Percentiles rank a stretch among this genome's conserved stretches.
Evolutionary conservation across 176 grass and related monocot genomes (phyloP).

Genomic region (Coix lacrymajobi): DNA sequence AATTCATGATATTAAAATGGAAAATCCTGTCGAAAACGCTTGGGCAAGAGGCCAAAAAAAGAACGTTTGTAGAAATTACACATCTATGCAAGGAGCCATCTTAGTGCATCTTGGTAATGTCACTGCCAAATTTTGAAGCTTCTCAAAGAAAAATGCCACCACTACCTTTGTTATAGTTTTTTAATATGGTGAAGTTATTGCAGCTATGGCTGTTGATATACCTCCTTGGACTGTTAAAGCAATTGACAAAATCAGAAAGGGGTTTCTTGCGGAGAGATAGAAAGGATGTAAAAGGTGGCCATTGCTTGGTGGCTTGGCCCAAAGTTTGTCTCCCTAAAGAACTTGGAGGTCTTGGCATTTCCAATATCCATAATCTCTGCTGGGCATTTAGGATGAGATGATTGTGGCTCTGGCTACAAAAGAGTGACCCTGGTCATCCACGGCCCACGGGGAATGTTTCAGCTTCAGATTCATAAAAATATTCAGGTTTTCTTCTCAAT

Average conservation of each 20-base stretch:
- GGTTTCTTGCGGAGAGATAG: too few species aligned
- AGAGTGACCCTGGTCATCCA: background rate
- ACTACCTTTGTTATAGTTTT: background rate
- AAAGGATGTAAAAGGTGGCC: background rate
- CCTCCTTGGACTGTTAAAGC: background rate
- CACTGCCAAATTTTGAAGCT: background rate
- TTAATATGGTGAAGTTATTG: background rate
- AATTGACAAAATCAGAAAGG: too few species aligned
- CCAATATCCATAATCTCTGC: background rate
- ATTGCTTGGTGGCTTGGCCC: background rate
- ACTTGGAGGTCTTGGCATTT: background rate
- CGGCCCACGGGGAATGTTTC: background rate
- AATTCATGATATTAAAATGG: background rate
- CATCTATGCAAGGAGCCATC: background rate
- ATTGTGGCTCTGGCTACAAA: background rate
- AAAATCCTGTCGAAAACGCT: background rate
- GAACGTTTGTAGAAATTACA: background rate
- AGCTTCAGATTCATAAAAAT: background rate
- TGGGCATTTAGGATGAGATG: background rate
- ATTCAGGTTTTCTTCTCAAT: background rate
- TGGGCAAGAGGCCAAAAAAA: background rate
- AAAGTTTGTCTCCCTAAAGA: background rate
- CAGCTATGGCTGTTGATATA: background rate
- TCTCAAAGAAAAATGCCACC: background rate
- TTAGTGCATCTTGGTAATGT: background rate